Evolutionary conservation across 345 rosid species (phyloP), one percentile per base, ranked within the genome.

Genomic region (Eutrema heterophyllum): DNA sequence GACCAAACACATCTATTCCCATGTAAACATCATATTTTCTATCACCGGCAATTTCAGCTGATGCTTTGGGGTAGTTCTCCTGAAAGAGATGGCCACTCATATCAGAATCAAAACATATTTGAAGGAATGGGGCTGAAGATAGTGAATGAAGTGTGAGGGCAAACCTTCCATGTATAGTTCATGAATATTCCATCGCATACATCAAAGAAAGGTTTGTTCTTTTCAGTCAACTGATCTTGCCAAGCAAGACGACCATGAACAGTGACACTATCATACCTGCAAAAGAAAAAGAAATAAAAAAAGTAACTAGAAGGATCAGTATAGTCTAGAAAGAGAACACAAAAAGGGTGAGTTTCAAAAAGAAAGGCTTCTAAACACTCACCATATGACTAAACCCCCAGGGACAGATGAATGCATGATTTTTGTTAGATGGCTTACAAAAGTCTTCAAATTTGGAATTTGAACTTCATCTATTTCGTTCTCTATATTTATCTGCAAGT

Each of bases 311-410:
- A 52, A 63, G 11, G 2, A 73, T 36, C 10, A 7, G 32, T 5
- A 2, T 13, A 32, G 5, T 41, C 10, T 32, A 9, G 8, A 36
- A 58, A 26, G 12, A 39, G 41, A 71, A 71, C 60, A 59, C 59
- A 27, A n/a, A 21, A 53, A 24, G 5, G 51, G 10, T 4, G 14
- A 72, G 4, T 32, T 39, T 44, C 38, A 15, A 13, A 26, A 21
- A 21, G 15, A 53, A 60, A 50, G 38, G 5, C 27, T 26, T 55
- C 13, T 29, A 27, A 13, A 57, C 33, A 73, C 86, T 68, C 40
- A 90, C 98, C 97, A 90, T 73, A 93, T 88, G 45, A 90, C 91
- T 71, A 93, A 78, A 59, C 93, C 85, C 68, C 90, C 93, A 48
- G 93, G 90, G 45, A 82, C 57, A 44, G 81, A 74, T 45, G 82